Evolutionary conservation across 1,284 basidiomycete genomes (phyloP).

Genomic region (Tilletia horrida): DNA sequence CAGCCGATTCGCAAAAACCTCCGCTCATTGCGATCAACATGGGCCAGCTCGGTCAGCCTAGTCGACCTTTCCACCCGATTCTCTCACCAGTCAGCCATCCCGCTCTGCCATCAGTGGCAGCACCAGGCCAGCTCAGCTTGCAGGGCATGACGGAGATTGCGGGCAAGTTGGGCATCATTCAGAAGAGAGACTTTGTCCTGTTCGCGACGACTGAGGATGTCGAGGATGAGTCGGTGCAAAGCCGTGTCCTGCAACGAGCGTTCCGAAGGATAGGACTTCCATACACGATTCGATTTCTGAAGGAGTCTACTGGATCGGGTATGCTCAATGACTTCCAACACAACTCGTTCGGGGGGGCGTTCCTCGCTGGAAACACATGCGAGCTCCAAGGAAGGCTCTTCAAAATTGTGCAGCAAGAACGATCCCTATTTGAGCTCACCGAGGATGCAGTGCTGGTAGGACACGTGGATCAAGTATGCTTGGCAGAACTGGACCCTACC

Average conservation of each 20-base stretch:
- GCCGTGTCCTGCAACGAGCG: slow-evolving; percentile 3
- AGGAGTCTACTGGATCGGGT: too few relatives aligned
- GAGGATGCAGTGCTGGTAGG: slow-evolving; percentile 20
- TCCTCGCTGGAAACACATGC: neutral
- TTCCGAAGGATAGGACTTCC: slow-evolving; percentile 6
- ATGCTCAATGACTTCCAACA: neutral
- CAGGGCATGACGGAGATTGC: slow-evolving; percentile 19
- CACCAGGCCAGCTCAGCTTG: slow-evolving; percentile 25
- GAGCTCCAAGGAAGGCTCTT: neutral
- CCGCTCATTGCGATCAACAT: slow-evolving; percentile 32
- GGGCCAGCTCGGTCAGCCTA: slow-evolving; percentile 21
- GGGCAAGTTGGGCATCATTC: slow-evolving; percentile 15
- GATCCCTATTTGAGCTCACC: slow-evolving; percentile 16
- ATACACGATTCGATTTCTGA: neutral
- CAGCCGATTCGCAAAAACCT: slow-evolving; percentile 9
- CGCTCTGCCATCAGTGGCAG: slow-evolving; percentile 22
- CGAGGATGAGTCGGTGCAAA: slow-evolving; percentile 14
- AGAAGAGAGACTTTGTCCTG: neutral
- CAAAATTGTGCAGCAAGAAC: slow-evolving; percentile 12
- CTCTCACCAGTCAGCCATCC: slow-evolving; percentile 26
- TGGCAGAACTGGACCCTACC: slow-evolving; percentile 6
- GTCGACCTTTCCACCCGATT: slow-evolving; percentile 23
- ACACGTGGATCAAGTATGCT: slow-evolving; percentile 21
- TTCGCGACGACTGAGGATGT: neutral
- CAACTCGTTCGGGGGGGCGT: neutral